phyloP scores from a whole-genome alignment of 352 stramenopile species.

The Peronosclerospora sorghi region DNA sequence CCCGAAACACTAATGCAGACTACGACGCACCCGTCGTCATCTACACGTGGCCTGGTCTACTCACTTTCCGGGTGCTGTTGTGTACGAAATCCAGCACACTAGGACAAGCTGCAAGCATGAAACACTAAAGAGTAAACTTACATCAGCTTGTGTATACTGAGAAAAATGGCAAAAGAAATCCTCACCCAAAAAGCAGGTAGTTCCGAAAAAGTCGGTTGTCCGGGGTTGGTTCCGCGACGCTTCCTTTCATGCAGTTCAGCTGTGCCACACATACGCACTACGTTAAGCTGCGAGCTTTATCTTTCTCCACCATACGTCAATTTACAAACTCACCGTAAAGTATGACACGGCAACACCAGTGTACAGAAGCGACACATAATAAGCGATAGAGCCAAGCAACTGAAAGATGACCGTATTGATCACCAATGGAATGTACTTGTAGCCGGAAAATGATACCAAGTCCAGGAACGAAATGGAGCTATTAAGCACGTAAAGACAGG shows the following conservation, averaged over 20 bases:
- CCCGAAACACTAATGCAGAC: background rate
- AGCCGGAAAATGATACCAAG: slow-evolving; percentile 94
- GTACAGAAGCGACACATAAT: slow-evolving; percentile 90
- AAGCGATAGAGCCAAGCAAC: slow-evolving; percentile 71
- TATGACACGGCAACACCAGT: slow-evolving; percentile 88
- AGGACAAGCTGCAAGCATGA: slow-evolving; percentile 75
- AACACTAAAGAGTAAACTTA: slow-evolving; percentile 25
- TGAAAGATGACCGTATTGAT: slow-evolving; percentile 90
- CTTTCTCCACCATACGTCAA: background rate
- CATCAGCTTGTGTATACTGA: background rate
- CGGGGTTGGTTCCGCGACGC: slow-evolving; percentile 52
- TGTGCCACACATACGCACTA: slow-evolving; percentile 7
- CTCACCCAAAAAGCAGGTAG: slow-evolving; percentile 77
- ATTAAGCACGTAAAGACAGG: slow-evolving; percentile 92
- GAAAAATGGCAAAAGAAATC: background rate
- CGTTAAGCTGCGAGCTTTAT: slow-evolving; percentile 3
- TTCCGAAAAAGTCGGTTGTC: slow-evolving; percentile 78
- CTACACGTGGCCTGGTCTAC: background rate
- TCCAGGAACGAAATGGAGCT: slow-evolving; percentile 91
- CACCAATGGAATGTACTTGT: slow-evolving; percentile 98
- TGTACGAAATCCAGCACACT: slow-evolving; percentile 82
- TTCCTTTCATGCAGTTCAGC: slow-evolving; percentile 86
- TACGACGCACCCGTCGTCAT: background rate
- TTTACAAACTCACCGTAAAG: slow-evolving; percentile 82
- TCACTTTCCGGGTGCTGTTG: slow-evolving; percentile 52